A percentile compares a stretch with the other conserved stretches of the same genome.
Evolutionary conservation across 495 filamentous ascomycete genomes (phyloP).

Genomic region (Penicillium waksmanii): DNA sequence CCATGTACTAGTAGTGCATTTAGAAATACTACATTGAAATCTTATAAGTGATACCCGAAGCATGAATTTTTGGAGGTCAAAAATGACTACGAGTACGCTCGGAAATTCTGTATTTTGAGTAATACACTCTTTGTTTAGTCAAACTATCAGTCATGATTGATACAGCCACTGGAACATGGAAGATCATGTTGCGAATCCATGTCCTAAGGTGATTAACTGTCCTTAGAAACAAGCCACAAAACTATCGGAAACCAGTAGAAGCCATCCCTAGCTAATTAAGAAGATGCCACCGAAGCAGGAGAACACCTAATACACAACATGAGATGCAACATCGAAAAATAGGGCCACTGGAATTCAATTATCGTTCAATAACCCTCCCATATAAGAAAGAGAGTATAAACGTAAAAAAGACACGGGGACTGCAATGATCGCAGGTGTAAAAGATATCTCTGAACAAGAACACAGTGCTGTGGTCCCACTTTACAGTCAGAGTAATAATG

Average conservation of each 20-base stretch:
- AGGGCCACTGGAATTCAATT: slow-evolving; percentile 30
- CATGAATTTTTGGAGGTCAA: no score
- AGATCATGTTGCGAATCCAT: not conserved
- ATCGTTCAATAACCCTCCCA: slow-evolving; percentile 27
- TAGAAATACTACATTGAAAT: no score
- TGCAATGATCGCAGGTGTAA: slow-evolving; percentile 10
- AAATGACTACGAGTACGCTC: no score
- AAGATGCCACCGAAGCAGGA: not conserved
- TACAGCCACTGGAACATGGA: not conserved
- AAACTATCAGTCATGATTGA: not conserved
- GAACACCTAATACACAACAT: not conserved
- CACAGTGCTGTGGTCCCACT: slow-evolving; percentile 31
- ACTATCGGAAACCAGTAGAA: not conserved
- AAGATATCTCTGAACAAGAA: slow-evolving; percentile 27
- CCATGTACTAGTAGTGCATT: no score
- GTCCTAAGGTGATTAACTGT: not conserved
- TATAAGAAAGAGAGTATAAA: slow-evolving; percentile 28
- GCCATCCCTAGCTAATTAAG: not conserved
- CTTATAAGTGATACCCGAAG: no score
- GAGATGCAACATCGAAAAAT: slow-evolving; percentile 4
- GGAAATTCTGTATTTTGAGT: no score
- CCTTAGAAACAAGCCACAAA: not conserved
- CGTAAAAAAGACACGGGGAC: slow-evolving; percentile 5
- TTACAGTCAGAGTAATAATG: slow-evolving; percentile 49
- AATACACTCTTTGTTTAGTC: no score